Percentiles rank a stretch among this genome's conserved stretches.
phyloP scores from a whole-genome alignment of 768 basidiomycete genomes.

The Fomitopsis pulvina region DNA sequence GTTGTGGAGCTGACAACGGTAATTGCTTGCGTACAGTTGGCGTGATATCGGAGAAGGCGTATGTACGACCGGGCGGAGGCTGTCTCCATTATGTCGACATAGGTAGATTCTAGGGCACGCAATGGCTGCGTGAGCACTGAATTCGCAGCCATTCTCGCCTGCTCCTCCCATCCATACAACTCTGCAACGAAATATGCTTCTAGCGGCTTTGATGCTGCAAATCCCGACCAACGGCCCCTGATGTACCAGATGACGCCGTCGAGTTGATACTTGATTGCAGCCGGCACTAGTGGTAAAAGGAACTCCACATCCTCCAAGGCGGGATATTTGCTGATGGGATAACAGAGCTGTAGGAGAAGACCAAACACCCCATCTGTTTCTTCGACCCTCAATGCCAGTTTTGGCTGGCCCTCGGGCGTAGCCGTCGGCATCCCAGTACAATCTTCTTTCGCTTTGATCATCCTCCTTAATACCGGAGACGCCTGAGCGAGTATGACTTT shows the following conservation, averaged over 20 bases:
- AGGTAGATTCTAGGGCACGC: too few species aligned
- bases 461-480: background rate
- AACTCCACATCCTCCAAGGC: too few species aligned
- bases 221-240: too few species aligned
- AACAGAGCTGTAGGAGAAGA: background rate
- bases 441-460: background rate
- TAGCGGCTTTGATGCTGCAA: too few species aligned
- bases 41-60: constrained; percentile 6
- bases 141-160: too few species aligned
- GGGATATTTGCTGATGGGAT: background rate
- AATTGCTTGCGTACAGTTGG: background rate
- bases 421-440: background rate
- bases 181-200: too few species aligned
- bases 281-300: too few species aligned
- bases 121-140: too few species aligned
- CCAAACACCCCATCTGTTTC: background rate
- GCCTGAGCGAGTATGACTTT: background rate
- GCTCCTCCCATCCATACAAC: too few species aligned
- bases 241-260: too few species aligned
- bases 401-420: background rate
- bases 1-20: background rate
- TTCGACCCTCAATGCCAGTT: background rate
- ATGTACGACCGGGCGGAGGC: constrained; percentile 2
- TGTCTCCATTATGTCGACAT: constrained; percentile 9
- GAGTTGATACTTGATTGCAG: too few species aligned